Conservation (phyloP, 495 filamentous ascomycete genomes). For the Xylaria castorea region DNA sequence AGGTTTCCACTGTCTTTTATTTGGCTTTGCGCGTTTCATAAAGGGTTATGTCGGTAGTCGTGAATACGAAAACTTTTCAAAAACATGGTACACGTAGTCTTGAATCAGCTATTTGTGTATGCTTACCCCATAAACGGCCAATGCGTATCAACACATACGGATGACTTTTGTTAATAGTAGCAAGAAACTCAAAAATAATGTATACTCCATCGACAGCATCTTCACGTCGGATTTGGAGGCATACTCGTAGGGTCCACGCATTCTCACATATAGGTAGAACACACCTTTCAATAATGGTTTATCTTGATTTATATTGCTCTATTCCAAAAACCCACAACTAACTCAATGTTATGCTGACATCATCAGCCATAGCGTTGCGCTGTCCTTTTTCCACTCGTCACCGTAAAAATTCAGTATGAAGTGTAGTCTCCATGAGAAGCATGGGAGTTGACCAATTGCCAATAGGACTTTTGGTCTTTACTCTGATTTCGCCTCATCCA, state of each 20-base stretch:
- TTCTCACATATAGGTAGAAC: background rate
- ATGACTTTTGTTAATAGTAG: background rate
- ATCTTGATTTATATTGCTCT: conserved; percentile 19
- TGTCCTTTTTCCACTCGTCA: background rate
- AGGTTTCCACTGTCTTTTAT: conserved; percentile 28
- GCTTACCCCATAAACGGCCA: background rate
- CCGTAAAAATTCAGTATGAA: background rate
- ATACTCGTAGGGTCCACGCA: background rate
- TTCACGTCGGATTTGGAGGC: background rate
- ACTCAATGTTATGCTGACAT: background rate
- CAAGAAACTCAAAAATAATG: background rate
- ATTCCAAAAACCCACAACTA: conserved; percentile 11
- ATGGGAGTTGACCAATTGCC: background rate
- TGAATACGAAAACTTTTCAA: conserved; percentile 23
- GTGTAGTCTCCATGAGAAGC: conserved; percentile 1
- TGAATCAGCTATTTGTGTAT: background rate
- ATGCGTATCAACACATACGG: background rate
- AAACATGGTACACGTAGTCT: background rate
- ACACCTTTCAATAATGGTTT: background rate
- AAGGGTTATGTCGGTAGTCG: conserved; percentile 4
- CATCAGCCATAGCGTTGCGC: background rate
- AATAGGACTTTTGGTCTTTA: background rate
- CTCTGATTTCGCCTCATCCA: background rate
- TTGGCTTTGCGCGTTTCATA: background rate
- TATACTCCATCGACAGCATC: background rate